phyloP scores from a whole-genome alignment of 163 green algal species.

The Smithsoniella earleae region DNA sequence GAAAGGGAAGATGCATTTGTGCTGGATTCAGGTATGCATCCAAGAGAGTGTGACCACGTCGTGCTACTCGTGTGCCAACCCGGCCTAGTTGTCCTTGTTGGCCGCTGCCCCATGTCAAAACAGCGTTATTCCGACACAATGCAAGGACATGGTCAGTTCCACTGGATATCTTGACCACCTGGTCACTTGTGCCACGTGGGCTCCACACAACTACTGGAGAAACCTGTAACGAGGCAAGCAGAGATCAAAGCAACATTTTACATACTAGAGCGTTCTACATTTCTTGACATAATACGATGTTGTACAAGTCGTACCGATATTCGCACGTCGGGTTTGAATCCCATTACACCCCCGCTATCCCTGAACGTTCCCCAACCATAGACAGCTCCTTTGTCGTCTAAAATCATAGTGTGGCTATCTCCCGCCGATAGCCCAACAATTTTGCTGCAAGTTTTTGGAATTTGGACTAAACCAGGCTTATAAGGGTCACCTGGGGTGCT shows the following conservation, averaged over 20 bases:
- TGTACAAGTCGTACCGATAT: slow-evolving; percentile 1
- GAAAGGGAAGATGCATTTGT: background rate
- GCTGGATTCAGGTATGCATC: background rate
- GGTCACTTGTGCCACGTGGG: background rate
- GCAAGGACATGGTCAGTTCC: slow-evolving; percentile 17
- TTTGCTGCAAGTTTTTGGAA: background rate
- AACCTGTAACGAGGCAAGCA: no score
- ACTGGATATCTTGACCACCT: slow-evolving; percentile 4
- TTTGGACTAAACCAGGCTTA: background rate
- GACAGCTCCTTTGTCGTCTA: slow-evolving; percentile 7
- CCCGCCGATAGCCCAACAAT: slow-evolving; percentile 16
- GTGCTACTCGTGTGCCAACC: background rate
- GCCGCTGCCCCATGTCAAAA: slow-evolving; percentile 8
- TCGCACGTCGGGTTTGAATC: background rate
- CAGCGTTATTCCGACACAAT: background rate
- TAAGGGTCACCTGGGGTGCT: slow-evolving; percentile 12
- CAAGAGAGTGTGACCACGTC: background rate
- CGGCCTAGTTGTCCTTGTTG: slow-evolving; percentile 24
- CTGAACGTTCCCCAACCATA: slow-evolving; percentile 29
- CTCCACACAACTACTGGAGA: background rate
- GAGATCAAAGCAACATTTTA: no score
- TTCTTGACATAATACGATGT: no score
- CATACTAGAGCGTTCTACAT: no score
- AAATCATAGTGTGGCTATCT: background rate
- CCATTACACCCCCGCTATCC: slow-evolving; percentile 1